These are phyloP conservation scores for Apiotrichum mycotoxinovorans DNA, from an alignment of 1,284 basidiomycete genomes.

Conservation along the genomic window DNA sequence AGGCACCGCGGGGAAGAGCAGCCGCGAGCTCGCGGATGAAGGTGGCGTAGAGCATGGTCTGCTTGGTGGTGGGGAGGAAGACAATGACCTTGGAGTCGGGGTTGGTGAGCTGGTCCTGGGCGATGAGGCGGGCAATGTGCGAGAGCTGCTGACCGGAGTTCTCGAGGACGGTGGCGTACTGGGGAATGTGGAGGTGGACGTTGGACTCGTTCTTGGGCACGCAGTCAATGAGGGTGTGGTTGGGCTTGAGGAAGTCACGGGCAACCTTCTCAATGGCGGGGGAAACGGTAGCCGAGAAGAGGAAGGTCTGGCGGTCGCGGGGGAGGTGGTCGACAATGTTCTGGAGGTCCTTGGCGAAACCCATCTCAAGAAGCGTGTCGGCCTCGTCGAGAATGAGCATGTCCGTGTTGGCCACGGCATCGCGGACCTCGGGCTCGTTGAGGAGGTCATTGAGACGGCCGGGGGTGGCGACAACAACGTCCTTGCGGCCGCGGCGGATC, in stretches of 20 bases:
- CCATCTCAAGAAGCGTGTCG: conserved; percentile 93
- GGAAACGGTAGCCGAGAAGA: conserved; percentile 83
- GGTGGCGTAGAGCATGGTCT: conserved; percentile 71
- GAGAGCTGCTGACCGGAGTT: conserved; percentile 68
- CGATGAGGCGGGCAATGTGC: conserved; percentile 74
- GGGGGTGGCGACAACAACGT: conserved; percentile 90
- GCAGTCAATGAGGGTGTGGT: conserved; percentile 62
- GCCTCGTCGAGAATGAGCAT: conserved; percentile 88
- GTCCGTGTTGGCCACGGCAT: conserved; percentile 59
- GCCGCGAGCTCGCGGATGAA: conserved; percentile 58
- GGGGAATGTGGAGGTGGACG: conserved; percentile 73
- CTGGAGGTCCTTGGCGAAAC: conserved; percentile 86
- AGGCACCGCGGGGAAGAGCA: conserved; percentile 57
- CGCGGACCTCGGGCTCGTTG: conserved; percentile 58
- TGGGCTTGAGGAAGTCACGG: conserved; percentile 57
- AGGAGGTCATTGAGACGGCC: conserved; percentile 83
- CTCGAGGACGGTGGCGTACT: conserved; percentile 74
- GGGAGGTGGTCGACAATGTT: conserved; percentile 71
- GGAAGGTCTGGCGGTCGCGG: conserved; percentile 75
- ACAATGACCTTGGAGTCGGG: conserved; percentile 76
- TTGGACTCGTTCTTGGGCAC: conserved; percentile 60
- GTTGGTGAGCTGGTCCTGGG: conserved; percentile 82
- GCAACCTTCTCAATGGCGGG: conserved; percentile 54
- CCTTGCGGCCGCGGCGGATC: conserved; percentile 64
- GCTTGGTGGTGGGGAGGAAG: conserved; percentile 86